Evolutionary conservation across 78 protist genomes (phyloP), one percentile per base, ranked within the genome.

Genomic region (Dictyostelium capitatum): DNA sequence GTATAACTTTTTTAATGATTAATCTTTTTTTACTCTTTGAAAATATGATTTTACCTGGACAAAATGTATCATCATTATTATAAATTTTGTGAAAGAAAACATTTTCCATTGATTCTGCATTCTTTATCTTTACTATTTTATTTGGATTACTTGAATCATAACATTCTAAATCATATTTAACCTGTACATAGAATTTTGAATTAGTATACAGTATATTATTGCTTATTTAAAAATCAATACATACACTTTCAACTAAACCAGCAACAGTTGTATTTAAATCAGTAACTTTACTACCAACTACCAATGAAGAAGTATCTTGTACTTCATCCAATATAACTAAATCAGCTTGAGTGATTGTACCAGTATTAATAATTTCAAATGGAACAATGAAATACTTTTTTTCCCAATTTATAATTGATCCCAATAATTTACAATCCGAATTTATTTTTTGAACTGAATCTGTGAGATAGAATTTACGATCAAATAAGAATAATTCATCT

Each of bases 401-500:
- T 19, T 37, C 14, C 6, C 28, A 12, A 17, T 54, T 32, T 17
- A 77, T 20, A 23, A 77, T 69, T 32, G 53, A 47, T 4, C 83
- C 84, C 28, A 87, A 56, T 53, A 47, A 41, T 46, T 50, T 14
- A 50, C 73, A 65, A 12, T 56, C 56, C 0, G 59, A 46, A n/a
- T 64, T 15, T 14, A n/a, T 78, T 28, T 50, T 56, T 50, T 87
- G 93, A 10, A 87, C 93, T 4, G 41, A 25, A 37, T 87, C 93
- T 0, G 79, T 54, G 6, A 87, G 19, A 77, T 87, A 77, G 1
- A 87, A 50, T 12, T 72, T 53, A 51, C 84, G 56, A 51, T 87
- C 93, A 25, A 87, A 53, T 25, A 87, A 10, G 50, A 17, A 51
- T 9, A 87, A 7, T 28, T 87, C 65, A 2, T 65, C 64, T 67